Base-by-base conservation (phyloP, 371 early-diverging fungal genomes). In the Parasitella parasitica region DNA sequence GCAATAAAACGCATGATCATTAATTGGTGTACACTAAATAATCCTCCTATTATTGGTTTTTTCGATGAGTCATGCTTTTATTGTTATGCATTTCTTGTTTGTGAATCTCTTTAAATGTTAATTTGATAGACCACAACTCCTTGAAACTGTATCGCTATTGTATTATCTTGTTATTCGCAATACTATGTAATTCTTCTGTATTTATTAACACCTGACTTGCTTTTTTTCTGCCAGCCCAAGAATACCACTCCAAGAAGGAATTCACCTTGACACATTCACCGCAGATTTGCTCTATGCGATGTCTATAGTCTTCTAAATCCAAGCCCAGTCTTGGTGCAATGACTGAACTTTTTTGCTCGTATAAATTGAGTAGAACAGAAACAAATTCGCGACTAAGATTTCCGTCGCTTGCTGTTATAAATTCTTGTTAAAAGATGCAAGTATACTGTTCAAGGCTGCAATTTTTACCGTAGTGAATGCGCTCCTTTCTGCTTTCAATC, bases 251-350 rank as follows among this genome's bases (percentile, higher is more conserved):
- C 35, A 74, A 52, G 22, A 48, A 22, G 6, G 66, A 55, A 61
- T 74, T 65, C 22, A 57, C 48, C 57, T 64, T 67, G 15, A 77
- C 77, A 61, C 77, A 74, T 61, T 77, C 72, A 24, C 75, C 70
- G 59, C 66, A 70, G 39, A 77, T 70, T 70, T 70, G 74, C 39
- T 77, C 77, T 11, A 68, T 63, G 24, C 77, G 62, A 18, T 72
- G 77, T 54, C 54, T 59, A 43, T 74, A 77, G 35, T 77, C 77
- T 48, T 77, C 77, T 12, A 34, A 28, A 28, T 63, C 65, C 11
- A 77, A 36, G 1, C 75, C 75, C 64, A 77, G 63, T 8, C 28
- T 26, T 0, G 73, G 71, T 39, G 69, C 72, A 41, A 74, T 34
- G 3, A 49, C 8, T 11, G 35, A 5, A 15, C 26, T 16, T 8